Evolutionary conservation across 345 rosid genomes (phyloP).

Genomic region (Zanthoxylum bungeanum): DNA sequence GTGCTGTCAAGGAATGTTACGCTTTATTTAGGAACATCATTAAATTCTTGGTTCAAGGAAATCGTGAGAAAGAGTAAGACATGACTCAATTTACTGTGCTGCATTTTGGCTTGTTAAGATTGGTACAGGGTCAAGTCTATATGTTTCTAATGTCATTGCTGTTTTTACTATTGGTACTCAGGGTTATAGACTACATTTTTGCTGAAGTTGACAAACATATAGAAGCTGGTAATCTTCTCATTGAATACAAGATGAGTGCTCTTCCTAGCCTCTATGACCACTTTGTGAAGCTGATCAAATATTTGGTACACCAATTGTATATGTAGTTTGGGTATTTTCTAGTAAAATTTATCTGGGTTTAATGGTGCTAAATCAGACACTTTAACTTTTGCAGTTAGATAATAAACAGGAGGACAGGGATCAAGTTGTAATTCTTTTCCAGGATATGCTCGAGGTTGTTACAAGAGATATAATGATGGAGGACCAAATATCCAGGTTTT

Average conservation of each 20-base stretch:
- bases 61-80: slow-evolving; percentile 64
- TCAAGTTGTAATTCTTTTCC: slow-evolving; percentile 89
- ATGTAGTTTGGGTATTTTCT: not conserved
- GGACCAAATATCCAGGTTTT: slow-evolving; percentile 64
- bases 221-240: slow-evolving; percentile 32
- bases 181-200: slow-evolving; percentile 73
- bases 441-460: slow-evolving; percentile 97
- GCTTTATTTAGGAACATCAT: slow-evolving; percentile 88
- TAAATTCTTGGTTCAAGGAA: slow-evolving; percentile 70
- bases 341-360: not conserved
- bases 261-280: slow-evolving; percentile 86
- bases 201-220: slow-evolving; percentile 57
- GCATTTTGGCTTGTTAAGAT: slow-evolving; percentile 7
- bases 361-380: slow-evolving; percentile 8
- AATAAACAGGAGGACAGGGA: slow-evolving; percentile 77
- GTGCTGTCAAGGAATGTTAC: slow-evolving; percentile 95
- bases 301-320: slow-evolving; percentile 54
- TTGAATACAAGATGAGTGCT: slow-evolving; percentile 75
- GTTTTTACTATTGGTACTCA: slow-evolving; percentile 29
- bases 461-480: slow-evolving; percentile 88
- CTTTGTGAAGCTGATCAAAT: slow-evolving; percentile 76
- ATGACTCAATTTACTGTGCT: not conserved
- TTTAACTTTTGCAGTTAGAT: slow-evolving; percentile 45
- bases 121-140: not conserved
- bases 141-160: slow-evolving; percentile 1